Conservation (phyloP, 2,329 filamentous ascomycete genomes). For the Penicillium sp. region DNA sequence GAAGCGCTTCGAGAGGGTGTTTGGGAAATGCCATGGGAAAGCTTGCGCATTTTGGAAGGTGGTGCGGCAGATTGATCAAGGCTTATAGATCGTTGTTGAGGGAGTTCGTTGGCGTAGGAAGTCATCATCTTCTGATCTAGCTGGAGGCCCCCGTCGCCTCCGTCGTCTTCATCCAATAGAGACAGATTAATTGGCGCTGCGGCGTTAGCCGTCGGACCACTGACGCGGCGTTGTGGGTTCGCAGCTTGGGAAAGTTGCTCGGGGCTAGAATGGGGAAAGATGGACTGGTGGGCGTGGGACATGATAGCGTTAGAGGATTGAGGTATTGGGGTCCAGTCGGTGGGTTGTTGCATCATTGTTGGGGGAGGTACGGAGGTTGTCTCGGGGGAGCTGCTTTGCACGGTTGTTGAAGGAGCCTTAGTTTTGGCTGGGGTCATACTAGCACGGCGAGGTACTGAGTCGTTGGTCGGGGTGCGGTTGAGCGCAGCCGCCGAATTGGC, state of each 20-base stretch:
- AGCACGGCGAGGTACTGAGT: constrained; percentile 32
- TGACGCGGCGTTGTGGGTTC: constrained; percentile 42
- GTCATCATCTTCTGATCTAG: constrained; percentile 27
- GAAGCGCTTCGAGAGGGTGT: constrained; percentile 36
- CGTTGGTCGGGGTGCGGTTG: constrained; percentile 37
- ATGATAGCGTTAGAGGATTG: constrained; percentile 27
- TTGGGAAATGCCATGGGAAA: constrained; percentile 35
- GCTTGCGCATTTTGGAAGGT: constrained; percentile 45
- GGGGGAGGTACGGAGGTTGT: constrained; percentile 35
- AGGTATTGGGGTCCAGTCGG: constrained; percentile 44
- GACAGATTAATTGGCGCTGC: constrained; percentile 59
- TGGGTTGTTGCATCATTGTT: constrained; percentile 29
- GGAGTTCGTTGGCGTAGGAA: constrained; percentile 30
- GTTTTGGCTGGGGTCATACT: constrained; percentile 34
- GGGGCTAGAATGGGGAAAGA: constrained; percentile 59
- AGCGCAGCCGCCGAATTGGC: constrained; percentile 35
- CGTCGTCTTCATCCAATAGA: constrained; percentile 61
- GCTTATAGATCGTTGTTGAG: constrained; percentile 30
- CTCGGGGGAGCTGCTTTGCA: constrained; percentile 42
- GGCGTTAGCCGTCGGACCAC: constrained; percentile 27
- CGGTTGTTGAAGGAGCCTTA: constrained; percentile 26
- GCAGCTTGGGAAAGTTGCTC: constrained; percentile 50
- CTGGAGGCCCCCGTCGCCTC: constrained; percentile 41
- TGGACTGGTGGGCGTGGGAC: constrained; percentile 34
- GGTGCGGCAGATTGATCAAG: constrained; percentile 35